Conservation (phyloP, 495 filamentous ascomycete species). For the Penicillium mononematosum region DNA sequence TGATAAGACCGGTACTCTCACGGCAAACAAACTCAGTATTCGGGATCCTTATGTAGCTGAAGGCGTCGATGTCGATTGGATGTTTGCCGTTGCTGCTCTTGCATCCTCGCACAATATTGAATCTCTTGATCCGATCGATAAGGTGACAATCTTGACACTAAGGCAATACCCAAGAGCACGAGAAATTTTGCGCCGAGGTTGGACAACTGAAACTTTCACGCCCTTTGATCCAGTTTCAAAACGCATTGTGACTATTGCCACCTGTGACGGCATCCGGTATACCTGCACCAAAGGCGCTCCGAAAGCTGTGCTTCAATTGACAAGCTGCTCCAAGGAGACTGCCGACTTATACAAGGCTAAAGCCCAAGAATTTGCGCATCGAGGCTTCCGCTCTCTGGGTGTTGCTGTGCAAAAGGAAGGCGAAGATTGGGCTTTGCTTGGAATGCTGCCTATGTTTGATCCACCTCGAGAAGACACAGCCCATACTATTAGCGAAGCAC, state of each 20-base stretch:
- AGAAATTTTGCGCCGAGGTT: slow-evolving; percentile 62
- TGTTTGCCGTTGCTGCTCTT: slow-evolving; percentile 70
- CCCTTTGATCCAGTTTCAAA: slow-evolving; percentile 76
- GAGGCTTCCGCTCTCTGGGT: slow-evolving; percentile 73
- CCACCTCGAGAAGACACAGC: slow-evolving; percentile 75
- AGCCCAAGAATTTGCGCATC: slow-evolving; percentile 68
- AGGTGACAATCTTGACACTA: slow-evolving; percentile 67
- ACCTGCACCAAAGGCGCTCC: slow-evolving; percentile 71
- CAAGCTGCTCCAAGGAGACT: slow-evolving; percentile 59
- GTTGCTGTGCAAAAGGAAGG: slow-evolving; percentile 65
- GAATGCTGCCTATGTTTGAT: slow-evolving; percentile 75
- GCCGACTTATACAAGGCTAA: slow-evolving; percentile 61
- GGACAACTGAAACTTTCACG: slow-evolving; percentile 67
- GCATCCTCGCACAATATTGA: slow-evolving; percentile 74
- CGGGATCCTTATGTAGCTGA: slow-evolving; percentile 70
- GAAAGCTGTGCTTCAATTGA: slow-evolving; percentile 66
- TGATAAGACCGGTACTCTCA: slow-evolving; percentile 79
- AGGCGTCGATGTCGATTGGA: slow-evolving; percentile 71
- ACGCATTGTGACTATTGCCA: slow-evolving; percentile 63
- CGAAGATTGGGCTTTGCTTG: slow-evolving; percentile 62
- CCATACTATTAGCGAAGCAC: slow-evolving; percentile 69
- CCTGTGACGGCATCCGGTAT: slow-evolving; percentile 60
- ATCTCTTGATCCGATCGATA: slow-evolving; percentile 71
- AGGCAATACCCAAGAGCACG: slow-evolving; percentile 64
- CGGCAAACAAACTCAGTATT: slow-evolving; percentile 70